A percentile compares a stretch with the other conserved stretches of the same genome.
Evolutionary conservation across 2,329 filamentous ascomycete genomes (phyloP).

Genomic region (Eurotiales sp.): DNA sequence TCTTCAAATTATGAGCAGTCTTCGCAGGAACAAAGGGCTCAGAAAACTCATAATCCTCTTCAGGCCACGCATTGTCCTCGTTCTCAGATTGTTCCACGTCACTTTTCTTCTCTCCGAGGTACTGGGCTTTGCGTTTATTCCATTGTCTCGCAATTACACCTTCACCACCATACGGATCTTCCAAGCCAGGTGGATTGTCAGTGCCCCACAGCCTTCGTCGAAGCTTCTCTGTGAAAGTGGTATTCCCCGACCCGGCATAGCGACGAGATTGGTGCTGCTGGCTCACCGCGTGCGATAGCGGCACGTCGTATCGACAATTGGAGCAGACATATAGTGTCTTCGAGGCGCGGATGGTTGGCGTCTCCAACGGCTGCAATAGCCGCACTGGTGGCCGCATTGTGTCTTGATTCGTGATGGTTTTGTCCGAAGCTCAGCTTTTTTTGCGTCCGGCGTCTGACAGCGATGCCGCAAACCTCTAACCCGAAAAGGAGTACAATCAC

Average conservation of each 20-base stretch:
- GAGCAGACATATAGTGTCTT: slow-evolving; percentile 37
- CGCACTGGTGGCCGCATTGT: slow-evolving; percentile 38
- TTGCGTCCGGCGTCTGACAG: not conserved
- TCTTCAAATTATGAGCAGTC: slow-evolving; percentile 52
- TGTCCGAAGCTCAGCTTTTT: slow-evolving; percentile 5
- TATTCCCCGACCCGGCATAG: slow-evolving; percentile 29
- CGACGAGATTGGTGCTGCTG: slow-evolving; percentile 33
- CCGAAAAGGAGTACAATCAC: not conserved
- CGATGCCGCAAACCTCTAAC: not conserved
- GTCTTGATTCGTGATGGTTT: slow-evolving; percentile 16
- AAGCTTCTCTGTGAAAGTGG: slow-evolving; percentile 43
- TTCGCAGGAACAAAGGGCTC: slow-evolving; percentile 44
- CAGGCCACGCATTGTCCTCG: slow-evolving; percentile 15
- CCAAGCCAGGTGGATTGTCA: slow-evolving; percentile 46
- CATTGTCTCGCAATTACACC: slow-evolving; percentile 30
- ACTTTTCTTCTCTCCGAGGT: slow-evolving; percentile 16
- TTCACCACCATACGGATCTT: slow-evolving; percentile 46
- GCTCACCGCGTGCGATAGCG: slow-evolving; percentile 24
- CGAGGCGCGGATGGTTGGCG: slow-evolving; percentile 23
- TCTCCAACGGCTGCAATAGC: slow-evolving; percentile 34
- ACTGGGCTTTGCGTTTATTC: slow-evolving; percentile 20
- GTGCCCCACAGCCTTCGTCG: slow-evolving; percentile 50
- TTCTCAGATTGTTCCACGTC: slow-evolving; percentile 12
- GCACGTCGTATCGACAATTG: slow-evolving; percentile 36
- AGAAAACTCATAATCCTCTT: slow-evolving; percentile 12